These are phyloP conservation scores for Candida alai DNA, from an alignment of 805 yeast genomes.

Conservation along the genomic window DNA sequence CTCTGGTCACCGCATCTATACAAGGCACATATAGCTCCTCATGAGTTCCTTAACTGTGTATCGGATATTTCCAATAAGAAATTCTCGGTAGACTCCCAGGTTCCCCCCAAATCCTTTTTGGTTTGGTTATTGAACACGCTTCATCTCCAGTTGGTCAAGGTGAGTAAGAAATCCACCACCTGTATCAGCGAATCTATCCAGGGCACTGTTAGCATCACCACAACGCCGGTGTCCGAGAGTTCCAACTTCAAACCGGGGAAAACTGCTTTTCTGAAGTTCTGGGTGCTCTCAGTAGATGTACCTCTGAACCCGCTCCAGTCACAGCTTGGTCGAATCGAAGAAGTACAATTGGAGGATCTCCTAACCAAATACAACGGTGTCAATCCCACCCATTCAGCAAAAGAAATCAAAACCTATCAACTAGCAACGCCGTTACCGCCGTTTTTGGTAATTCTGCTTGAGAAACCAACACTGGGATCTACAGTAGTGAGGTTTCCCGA, in stretches of 20 bases:
- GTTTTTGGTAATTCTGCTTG: constrained; percentile 46
- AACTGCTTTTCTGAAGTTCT: constrained; percentile 28
- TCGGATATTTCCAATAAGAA: constrained; percentile 36
- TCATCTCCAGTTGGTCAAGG: constrained; percentile 20
- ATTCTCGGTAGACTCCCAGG: constrained; percentile 35
- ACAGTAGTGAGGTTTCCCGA: constrained; percentile 61
- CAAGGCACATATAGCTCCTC: constrained; percentile 62
- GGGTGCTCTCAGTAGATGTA: constrained; percentile 55
- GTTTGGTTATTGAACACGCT: constrained; percentile 57
- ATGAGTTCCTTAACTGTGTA: constrained; percentile 54
- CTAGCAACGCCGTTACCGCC: constrained; percentile 46
- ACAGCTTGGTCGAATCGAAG: constrained; percentile 7
- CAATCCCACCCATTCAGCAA: constrained; percentile 24
- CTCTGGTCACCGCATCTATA: constrained; percentile 62
- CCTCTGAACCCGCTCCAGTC: constrained; percentile 49
- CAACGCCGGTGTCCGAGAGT: constrained; percentile 22
- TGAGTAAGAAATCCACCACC: constrained; percentile 4
- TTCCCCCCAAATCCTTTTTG: constrained; percentile 55
- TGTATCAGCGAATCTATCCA: constrained; percentile 41
- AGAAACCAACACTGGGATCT: constrained; percentile 24
- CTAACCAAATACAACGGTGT: constrained; percentile 39
- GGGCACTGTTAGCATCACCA: constrained; percentile 43
- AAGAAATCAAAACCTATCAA: constrained; percentile 34
- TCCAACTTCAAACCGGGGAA: constrained; percentile 8
- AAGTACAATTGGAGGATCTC: constrained; percentile 6